Evolutionary conservation across 352 stramenopile species (phyloP), one percentile per base, ranked within the genome.

Genomic region (Elongisporangium undulatum): DNA sequence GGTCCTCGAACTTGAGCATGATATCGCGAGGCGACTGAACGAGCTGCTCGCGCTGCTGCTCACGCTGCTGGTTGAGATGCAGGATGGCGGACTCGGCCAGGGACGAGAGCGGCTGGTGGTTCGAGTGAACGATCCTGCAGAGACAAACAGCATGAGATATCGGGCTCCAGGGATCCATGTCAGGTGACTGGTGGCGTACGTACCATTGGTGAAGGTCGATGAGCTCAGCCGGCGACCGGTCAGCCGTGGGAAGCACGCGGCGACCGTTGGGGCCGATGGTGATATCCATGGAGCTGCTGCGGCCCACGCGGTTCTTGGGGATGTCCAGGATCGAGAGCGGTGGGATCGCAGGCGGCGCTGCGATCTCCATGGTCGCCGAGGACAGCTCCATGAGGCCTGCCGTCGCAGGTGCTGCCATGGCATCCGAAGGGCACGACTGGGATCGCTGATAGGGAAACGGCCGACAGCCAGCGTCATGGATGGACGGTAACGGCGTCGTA

Each of bases 361-460:
- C 8, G 5, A 41, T 9, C 8, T 41, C 29, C 29, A 41, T 41
- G 5, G 29, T 41, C 5, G 29, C 9, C 5, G 29, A 41, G 29
- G 29, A 41, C 29, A 41, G 13, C 13, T 41, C 29, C 29, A 41
- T 41, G 5, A 41, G 5, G 9, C 29, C 53, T 23, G 9, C 17
- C 22, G 19, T 51, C 7, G 29, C 29, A 41, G 29, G 29, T 3
- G 20, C 53, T 41, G 56, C 57, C 53, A 83, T 84, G n/a, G 81
- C 77, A 59, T 92, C 82, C 21, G 82, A 92, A 23, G 82, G 82
- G 68, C 82, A 92, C 22, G 82, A 92, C 16, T 78, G 65, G 21
- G 82, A 77, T 17, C 82, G 79, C 56, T 87, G 66, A 71, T 92
- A 92, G 38, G 59, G 64, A 53, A 87, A 80, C 0, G 82, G 82